Base-by-base conservation (phyloP, 164 flowering plant genomes). In the Pachysandra terminalis region DNA sequence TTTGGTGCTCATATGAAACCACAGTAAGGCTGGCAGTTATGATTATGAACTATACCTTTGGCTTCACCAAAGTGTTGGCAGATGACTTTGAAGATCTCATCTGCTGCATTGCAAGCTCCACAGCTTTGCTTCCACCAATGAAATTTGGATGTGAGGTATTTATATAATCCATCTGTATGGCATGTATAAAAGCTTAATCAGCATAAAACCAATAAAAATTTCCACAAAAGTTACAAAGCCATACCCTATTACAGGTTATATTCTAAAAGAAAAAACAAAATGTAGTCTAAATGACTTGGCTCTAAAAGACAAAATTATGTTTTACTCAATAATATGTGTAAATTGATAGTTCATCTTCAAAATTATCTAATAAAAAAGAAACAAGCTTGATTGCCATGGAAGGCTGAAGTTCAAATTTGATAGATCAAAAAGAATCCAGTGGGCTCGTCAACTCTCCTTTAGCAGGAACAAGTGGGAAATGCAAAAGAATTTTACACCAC, bases 131-230 rank as follows among this genome's bases (percentile, higher is more conserved):
- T 22, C 87, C 89, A 52, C 86, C 86, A 60, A 87, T 74, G 67
- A 87, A 87, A 66, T 74, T 78, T 58, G 88, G 88, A 62, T 87
- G 83, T 13, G 87, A 83, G 61, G 81, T 61, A 68, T 85, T 85
- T 51, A 87, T 87, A 64, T 75, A 83, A 52, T 76, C 87, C 84
- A 77, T 82, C 91, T 85, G 80, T 64, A 62, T n/a, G 25, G 58
- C 3, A 65, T 5, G 10, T 7, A 25, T 6, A 5, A 17, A 5
- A 23, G 32, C 24, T 57, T 57, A 32, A 57, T 57, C 28, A 57
- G 26, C 23, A 25, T 24, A 56, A 54, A 23, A 54, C 51, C 19
- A 26, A 63, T 9, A 54, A 63, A 23, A 0, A 22, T 56, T 25
- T n/a, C 8, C 9, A 7, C 14, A 5, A n/a, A 56, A 56, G 19